These are phyloP conservation scores for Otatea glauca DNA, from an alignment of 176 grass and related monocot genomes.

Conservation along the genomic window DNA sequence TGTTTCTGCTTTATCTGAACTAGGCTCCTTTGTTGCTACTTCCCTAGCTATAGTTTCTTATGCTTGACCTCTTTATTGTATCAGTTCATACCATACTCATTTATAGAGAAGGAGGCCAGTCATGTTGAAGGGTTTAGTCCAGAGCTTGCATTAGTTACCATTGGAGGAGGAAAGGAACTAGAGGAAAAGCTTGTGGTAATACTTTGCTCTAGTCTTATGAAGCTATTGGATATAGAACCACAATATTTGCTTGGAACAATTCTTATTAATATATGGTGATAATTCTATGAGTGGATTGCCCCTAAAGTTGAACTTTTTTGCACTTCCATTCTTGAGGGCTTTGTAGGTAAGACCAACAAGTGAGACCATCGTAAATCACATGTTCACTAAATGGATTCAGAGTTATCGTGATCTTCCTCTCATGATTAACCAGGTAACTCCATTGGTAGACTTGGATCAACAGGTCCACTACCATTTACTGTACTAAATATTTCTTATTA, in stretches of 20 bases:
- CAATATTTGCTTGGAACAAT: not conserved
- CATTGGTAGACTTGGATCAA: slow-evolving; percentile 26
- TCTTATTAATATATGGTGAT: slow-evolving; percentile 25
- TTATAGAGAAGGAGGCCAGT: slow-evolving; percentile 98
- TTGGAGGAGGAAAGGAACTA: slow-evolving; percentile 96
- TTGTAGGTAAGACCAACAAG: slow-evolving; percentile 99
- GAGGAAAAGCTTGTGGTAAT: slow-evolving; percentile 98
- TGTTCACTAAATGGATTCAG: slow-evolving; percentile 99
- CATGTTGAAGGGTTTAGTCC: slow-evolving; percentile 99
- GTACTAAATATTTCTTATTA: slow-evolving; percentile 37
- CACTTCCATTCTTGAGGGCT: slow-evolving; percentile 72
- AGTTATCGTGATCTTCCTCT: slow-evolving; percentile 98
- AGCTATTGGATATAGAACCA: not conserved
- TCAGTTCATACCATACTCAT: slow-evolving; percentile 99
- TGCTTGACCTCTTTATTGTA: slow-evolving; percentile 26
- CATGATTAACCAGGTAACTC: slow-evolving; percentile 93
- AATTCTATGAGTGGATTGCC: slow-evolving; percentile 23
- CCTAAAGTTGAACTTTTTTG: slow-evolving; percentile 52
- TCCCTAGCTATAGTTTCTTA: slow-evolving; percentile 34
- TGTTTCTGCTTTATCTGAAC: not conserved
- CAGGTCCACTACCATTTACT: slow-evolving; percentile 7
- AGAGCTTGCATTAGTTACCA: slow-evolving; percentile 90
- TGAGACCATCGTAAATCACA: slow-evolving; percentile 99
- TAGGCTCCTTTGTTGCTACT: slow-evolving; percentile 19
- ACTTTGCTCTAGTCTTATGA: slow-evolving; percentile 38